phyloP scores from a whole-genome alignment of 176 grass and related monocot species.

The Coix lacrymajobi region DNA sequence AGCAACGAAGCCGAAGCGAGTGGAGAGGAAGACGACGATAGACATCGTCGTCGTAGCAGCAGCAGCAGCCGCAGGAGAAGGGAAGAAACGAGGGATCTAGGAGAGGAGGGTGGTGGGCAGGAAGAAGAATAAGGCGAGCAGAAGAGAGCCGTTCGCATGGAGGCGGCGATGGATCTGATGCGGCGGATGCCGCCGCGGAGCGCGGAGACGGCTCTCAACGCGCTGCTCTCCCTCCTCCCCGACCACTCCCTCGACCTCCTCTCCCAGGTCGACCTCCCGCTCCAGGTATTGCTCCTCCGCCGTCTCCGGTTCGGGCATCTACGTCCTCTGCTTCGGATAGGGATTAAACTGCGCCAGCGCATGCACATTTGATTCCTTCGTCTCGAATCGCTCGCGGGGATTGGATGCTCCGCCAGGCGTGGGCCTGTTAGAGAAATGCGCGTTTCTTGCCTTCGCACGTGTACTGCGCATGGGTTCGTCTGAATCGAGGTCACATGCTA shows the following conservation, averaged over 20 bases:
- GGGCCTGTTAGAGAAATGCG: background rate
- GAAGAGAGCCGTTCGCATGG: slow-evolving; percentile 37
- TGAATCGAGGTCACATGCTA: background rate
- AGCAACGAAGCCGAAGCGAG: background rate
- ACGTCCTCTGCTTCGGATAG: background rate
- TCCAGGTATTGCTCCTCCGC: slow-evolving; percentile 47
- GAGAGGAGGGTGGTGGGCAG: background rate
- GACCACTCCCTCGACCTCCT: slow-evolving; percentile 97
- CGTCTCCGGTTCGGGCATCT: background rate
- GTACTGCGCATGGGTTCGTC: background rate
- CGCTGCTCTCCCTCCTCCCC: slow-evolving; percentile 82
- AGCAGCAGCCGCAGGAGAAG: background rate
- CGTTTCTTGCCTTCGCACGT: background rate
- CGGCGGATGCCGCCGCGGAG: slow-evolving; percentile 87
- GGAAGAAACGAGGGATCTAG: background rate
- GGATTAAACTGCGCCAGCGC: background rate
- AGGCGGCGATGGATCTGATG: slow-evolving; percentile 98
- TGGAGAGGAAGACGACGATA: background rate
- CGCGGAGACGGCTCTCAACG: slow-evolving; percentile 84
- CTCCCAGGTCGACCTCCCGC: slow-evolving; percentile 96
- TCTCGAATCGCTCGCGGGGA: background rate
- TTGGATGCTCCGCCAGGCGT: background rate
- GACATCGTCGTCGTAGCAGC: background rate
- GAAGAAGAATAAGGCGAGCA: background rate
- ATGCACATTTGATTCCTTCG: background rate